phyloP scores from a whole-genome alignment of 768 basidiomycete species.

The Lactarius psammicola region DNA sequence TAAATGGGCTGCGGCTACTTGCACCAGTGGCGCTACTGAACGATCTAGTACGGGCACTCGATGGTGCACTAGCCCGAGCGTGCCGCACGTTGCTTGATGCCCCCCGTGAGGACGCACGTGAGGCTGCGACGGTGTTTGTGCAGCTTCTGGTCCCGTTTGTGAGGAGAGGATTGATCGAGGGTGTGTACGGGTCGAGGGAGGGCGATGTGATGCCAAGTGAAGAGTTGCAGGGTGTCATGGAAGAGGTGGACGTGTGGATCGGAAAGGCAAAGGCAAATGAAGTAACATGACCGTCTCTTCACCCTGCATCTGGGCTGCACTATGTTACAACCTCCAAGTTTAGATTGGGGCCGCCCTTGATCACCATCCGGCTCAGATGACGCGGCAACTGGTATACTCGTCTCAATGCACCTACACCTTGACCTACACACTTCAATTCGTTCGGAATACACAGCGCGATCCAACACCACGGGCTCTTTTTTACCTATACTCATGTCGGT shows the following conservation, averaged over 20 bases:
- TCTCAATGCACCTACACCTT: too few relatives aligned
- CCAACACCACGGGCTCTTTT: too few relatives aligned
- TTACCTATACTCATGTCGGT: too few relatives aligned
- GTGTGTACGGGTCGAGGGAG: slow-evolving; percentile 56
- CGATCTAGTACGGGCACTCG: slow-evolving; percentile 51
- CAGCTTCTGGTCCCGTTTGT: slow-evolving; percentile 68
- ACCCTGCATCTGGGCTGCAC: background rate
- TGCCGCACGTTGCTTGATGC: slow-evolving; percentile 46
- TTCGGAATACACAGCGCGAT: too few relatives aligned
- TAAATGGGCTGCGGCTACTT: slow-evolving; percentile 81
- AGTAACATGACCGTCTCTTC: background rate
- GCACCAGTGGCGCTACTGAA: slow-evolving; percentile 62
- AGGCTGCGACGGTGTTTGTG: slow-evolving; percentile 56
- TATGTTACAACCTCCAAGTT: too few relatives aligned
- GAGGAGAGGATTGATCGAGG: slow-evolving; percentile 65
- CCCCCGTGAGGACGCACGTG: slow-evolving; percentile 32
- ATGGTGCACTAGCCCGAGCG: slow-evolving; percentile 47
- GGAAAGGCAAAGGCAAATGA: background rate
- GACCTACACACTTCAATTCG: too few relatives aligned
- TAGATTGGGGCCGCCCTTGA: too few relatives aligned
- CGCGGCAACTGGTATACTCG: too few relatives aligned
- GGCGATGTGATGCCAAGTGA: slow-evolving; percentile 8
- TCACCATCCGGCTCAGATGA: too few relatives aligned
- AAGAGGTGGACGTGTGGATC: slow-evolving; percentile 16
- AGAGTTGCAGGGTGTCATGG: slow-evolving; percentile 12